Conservation (phyloP, 1,284 basidiomycete genomes). For the Trichosporon sp. region DNA sequence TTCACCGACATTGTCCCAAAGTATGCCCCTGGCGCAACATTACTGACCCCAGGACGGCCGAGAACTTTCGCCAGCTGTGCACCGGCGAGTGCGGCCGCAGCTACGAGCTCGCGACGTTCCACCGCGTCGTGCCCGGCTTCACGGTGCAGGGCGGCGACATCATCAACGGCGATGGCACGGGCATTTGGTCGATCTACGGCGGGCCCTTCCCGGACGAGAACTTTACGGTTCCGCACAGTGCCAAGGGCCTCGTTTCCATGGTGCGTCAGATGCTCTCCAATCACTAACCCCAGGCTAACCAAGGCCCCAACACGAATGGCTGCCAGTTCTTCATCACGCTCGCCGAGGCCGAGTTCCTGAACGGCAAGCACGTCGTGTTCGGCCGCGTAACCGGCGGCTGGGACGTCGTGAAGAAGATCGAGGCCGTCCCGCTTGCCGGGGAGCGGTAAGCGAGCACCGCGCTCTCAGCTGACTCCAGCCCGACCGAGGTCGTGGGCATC, state of each 20-base stretch:
- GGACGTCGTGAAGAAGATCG: constrained; percentile 85
- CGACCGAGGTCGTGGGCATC: background rate
- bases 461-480: background rate
- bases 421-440: constrained; percentile 77
- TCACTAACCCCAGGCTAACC: constrained; percentile 66
- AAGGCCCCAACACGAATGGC: constrained; percentile 84
- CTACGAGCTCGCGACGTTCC: constrained; percentile 13
- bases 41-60: constrained; percentile 10
- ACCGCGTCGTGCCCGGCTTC: constrained; percentile 54
- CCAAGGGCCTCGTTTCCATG: constrained; percentile 16
- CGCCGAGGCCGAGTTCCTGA: constrained; percentile 85
- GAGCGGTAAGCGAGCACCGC: background rate
- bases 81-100: background rate
- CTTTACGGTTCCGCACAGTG: constrained; percentile 12
- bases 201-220: constrained; percentile 32
- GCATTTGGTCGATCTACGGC: constrained; percentile 40
- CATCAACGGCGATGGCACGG: constrained; percentile 52
- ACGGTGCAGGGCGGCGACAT: constrained; percentile 74
- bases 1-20: constrained; percentile 16
- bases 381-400: constrained; percentile 82
- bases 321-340: constrained; percentile 97
- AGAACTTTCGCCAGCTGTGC: constrained; percentile 19
- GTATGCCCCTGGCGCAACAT: background rate
- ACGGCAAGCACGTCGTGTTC: constrained; percentile 91
- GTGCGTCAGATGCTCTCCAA: background rate